Conservation (phyloP, 2,329 filamentous ascomycete genomes). For the Clonostachys chloroleuca region DNA sequence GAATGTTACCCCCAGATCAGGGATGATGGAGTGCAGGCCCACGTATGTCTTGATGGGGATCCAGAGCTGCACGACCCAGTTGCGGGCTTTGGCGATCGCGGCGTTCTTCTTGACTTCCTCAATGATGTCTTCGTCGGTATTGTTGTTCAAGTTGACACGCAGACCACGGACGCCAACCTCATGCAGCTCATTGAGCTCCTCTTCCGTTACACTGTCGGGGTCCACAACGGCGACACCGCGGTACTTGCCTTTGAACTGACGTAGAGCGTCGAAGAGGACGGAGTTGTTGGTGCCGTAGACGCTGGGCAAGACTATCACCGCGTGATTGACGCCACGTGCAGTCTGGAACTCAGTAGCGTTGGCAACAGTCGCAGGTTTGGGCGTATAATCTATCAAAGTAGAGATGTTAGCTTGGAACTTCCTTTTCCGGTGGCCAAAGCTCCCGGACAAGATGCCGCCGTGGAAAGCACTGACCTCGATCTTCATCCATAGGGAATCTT, state of each 20-base stretch:
- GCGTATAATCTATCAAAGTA: no score
- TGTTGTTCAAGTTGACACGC: neutral
- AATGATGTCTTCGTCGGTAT: no score
- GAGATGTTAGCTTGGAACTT: no score
- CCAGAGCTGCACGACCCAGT: slow-evolving; percentile 22
- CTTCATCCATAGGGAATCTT: no score
- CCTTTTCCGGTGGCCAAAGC: no score
- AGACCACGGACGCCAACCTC: neutral
- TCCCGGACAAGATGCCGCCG: no score
- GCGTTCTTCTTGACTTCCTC: slow-evolving; percentile 11
- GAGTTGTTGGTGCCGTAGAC: slow-evolving; percentile 21
- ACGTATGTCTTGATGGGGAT: slow-evolving; percentile 12
- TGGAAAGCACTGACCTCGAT: no score
- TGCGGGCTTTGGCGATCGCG: slow-evolving; percentile 12
- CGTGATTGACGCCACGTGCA: slow-evolving; percentile 10
- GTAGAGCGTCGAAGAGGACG: slow-evolving; percentile 19
- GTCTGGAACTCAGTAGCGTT: no score
- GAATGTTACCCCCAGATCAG: slow-evolving; percentile 13
- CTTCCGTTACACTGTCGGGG: neutral
- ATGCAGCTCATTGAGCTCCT: neutral
- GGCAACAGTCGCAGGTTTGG: no score
- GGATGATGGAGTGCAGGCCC: slow-evolving; percentile 11
- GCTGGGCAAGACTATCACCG: slow-evolving; percentile 18
- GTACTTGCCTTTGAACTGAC: slow-evolving; percentile 9
- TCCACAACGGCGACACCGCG: slow-evolving; percentile 12